Conservation (phyloP, 1,284 basidiomycete species). For the Ganoderma boninense region DNA sequence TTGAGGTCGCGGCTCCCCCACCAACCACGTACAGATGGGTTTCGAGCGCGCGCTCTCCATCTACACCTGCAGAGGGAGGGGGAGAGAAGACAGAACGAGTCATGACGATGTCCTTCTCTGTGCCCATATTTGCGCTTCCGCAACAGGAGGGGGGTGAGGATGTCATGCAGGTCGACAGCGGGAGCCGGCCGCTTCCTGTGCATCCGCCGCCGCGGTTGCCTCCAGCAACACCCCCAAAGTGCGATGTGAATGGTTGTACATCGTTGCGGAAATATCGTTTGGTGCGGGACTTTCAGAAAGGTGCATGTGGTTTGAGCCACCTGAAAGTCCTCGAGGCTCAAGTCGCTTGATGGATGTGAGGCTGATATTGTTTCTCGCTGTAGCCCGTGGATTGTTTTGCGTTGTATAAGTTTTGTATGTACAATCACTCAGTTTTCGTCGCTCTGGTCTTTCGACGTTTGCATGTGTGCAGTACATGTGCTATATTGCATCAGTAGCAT, state of each 20-base stretch:
- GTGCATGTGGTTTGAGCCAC: slow-evolving; percentile 65
- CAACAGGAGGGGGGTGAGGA: slow-evolving; percentile 15
- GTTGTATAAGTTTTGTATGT: neutral
- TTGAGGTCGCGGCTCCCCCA: slow-evolving; percentile 30
- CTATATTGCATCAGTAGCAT: neutral
- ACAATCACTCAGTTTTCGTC: neutral
- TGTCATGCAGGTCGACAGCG: slow-evolving; percentile 35
- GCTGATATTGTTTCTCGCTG: neutral
- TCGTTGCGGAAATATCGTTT: slow-evolving; percentile 59
- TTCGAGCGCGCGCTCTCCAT: slow-evolving; percentile 50
- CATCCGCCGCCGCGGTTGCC: slow-evolving; percentile 11
- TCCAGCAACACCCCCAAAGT: slow-evolving; percentile 35
- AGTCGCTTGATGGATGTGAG: slow-evolving; percentile 14
- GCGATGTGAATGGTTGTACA: slow-evolving; percentile 58
- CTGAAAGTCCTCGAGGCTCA: slow-evolving; percentile 58
- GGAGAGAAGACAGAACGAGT: slow-evolving; percentile 31
- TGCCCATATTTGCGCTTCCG: slow-evolving; percentile 53
- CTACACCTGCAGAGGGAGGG: slow-evolving; percentile 16
- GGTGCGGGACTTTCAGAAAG: slow-evolving; percentile 55
- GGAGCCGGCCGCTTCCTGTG: slow-evolving; percentile 28
- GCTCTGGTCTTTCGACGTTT: neutral
- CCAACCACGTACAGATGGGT: slow-evolving; percentile 73
- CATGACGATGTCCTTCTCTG: slow-evolving; percentile 59
- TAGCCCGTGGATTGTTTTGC: neutral
- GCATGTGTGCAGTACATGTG: neutral